A percentile compares a stretch with the other conserved stretches of the same genome.
phyloP scores from a whole-genome alignment of 805 yeast species.

The Brettanomyces naardenensis region DNA sequence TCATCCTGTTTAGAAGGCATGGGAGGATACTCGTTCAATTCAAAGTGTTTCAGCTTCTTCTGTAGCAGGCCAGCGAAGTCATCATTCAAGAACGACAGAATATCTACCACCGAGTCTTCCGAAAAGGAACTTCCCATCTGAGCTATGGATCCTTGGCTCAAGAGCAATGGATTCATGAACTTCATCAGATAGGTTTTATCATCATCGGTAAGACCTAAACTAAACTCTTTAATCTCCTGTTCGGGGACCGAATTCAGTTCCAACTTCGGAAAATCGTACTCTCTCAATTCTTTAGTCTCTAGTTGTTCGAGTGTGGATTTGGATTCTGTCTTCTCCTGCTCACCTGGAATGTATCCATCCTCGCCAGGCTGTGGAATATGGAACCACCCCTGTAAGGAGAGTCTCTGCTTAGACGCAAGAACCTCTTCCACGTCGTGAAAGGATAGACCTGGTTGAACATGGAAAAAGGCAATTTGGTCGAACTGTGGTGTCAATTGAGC shows the following conservation, averaged over 20 bases:
- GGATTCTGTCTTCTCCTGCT: constrained; percentile 70
- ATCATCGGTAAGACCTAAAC: constrained; percentile 21
- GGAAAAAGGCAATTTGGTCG: constrained; percentile 93
- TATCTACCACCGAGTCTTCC: constrained; percentile 63
- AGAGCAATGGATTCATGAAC: constrained; percentile 49
- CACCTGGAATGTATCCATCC: constrained; percentile 74
- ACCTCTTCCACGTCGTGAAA: constrained; percentile 99
- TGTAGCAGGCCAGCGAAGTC: constrained; percentile 42
- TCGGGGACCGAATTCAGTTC: constrained; percentile 21
- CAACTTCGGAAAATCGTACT: constrained; percentile 74
- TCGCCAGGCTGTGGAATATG: constrained; percentile 95
- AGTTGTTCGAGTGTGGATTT: constrained; percentile 71
- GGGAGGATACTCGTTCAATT: constrained; percentile 43
- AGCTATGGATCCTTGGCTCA: constrained; percentile 30
- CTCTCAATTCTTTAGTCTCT: constrained; percentile 68
- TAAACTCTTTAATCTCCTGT: constrained; percentile 11
- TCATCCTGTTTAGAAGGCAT: constrained; percentile 53
- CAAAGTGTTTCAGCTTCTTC: constrained; percentile 43
- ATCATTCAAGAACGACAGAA: constrained; percentile 53
- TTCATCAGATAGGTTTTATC: constrained; percentile 45
- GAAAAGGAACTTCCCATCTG: constrained; percentile 45
- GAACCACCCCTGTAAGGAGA: constrained; percentile 98
- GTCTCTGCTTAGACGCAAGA: constrained; percentile 77
- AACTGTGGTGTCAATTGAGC: constrained; percentile 80
- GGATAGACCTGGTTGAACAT: constrained; percentile 91